Percentiles rank a stretch among this genome's conserved stretches.
phyloP scores from a whole-genome alignment of 495 filamentous ascomycete genomes.

The Oleoguttula mirabilis region DNA sequence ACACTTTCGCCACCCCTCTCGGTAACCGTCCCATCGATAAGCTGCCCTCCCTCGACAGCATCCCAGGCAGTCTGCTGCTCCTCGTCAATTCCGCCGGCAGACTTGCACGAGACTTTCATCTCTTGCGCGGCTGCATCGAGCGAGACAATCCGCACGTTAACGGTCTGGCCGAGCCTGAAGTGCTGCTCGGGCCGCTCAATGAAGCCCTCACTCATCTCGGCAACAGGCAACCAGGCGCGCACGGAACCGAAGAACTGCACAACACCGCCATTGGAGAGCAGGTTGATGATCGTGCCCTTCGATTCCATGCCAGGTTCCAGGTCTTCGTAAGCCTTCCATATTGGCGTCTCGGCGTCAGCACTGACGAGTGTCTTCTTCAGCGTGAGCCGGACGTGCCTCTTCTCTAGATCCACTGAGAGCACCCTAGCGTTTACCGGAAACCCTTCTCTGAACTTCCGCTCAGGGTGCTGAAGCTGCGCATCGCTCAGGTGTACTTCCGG shows the following conservation, averaged over 20 bases:
- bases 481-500: conserved; percentile 82
- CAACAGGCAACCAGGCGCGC: conserved; percentile 74
- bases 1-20: conserved; percentile 76
- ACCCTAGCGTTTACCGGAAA: conserved; percentile 71
- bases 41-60: conserved; percentile 52
- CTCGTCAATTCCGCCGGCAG: conserved; percentile 60
- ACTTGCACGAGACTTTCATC: conserved; percentile 86
- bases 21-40: conserved; percentile 65
- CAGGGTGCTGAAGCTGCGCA: conserved; percentile 75
- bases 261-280: conserved; percentile 66
- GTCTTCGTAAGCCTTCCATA: conserved; percentile 63
- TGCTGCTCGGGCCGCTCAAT: conserved; percentile 81
- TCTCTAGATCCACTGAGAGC: conserved; percentile 63
- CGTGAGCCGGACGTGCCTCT: conserved; percentile 72
- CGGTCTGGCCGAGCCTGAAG: conserved; percentile 79
- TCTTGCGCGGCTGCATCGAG: conserved; percentile 58
- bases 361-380: conserved; percentile 91
- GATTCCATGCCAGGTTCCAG: conserved; percentile 58
- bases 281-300: conserved; percentile 71
- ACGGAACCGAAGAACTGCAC: conserved; percentile 85
- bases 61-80: conserved; percentile 64
- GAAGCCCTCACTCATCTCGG: conserved; percentile 95
- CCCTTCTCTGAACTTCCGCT: conserved; percentile 89
- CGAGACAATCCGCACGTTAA: conserved; percentile 71
- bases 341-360: conserved; percentile 66